Evolutionary conservation across 208 protist species (phyloP).

Genomic region (Spongospora subterranea): DNA sequence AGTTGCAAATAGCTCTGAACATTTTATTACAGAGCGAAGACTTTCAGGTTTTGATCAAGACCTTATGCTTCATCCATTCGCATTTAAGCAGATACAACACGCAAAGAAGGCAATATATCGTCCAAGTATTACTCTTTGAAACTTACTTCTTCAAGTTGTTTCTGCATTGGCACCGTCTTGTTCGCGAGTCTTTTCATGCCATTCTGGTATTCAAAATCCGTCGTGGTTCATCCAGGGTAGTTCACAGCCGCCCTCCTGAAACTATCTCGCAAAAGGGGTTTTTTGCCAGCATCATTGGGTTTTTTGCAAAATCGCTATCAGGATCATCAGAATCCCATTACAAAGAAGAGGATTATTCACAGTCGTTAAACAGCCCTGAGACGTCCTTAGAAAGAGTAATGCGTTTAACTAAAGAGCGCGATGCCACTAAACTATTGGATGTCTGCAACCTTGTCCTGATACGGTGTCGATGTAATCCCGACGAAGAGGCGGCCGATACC

Average conservation of each 20-base stretch:
- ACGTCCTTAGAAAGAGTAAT: constrained; percentile 37
- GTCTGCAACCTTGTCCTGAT: not conserved
- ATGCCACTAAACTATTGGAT: not conserved
- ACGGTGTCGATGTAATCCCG: not conserved
- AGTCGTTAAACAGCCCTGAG: not conserved
- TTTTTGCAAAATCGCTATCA: not conserved
- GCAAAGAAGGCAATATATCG: not conserved
- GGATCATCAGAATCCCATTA: not conserved
- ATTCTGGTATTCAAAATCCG: constrained; percentile 23
- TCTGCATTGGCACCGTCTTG: constrained; percentile 49
- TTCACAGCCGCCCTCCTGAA: not conserved
- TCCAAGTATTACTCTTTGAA: constrained; percentile 10
- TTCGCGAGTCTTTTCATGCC: constrained; percentile 26
- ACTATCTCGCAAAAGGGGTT: not conserved
- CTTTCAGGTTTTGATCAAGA: constrained; percentile 54
- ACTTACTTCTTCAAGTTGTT: constrained; percentile 51
- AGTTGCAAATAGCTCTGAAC: not conserved
- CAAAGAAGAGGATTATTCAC: not conserved
- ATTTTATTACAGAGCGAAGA: not conserved
- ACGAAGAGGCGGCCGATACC: not conserved
- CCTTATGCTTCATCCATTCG: not conserved
- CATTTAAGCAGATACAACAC: not conserved
- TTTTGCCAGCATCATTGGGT: not conserved
- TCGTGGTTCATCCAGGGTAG: not conserved
- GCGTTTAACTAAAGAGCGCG: not conserved